Evolutionary conservation across 139 green algal species (phyloP), one percentile per base, ranked within the genome.

Genomic region (Picochlorum sp.): DNA sequence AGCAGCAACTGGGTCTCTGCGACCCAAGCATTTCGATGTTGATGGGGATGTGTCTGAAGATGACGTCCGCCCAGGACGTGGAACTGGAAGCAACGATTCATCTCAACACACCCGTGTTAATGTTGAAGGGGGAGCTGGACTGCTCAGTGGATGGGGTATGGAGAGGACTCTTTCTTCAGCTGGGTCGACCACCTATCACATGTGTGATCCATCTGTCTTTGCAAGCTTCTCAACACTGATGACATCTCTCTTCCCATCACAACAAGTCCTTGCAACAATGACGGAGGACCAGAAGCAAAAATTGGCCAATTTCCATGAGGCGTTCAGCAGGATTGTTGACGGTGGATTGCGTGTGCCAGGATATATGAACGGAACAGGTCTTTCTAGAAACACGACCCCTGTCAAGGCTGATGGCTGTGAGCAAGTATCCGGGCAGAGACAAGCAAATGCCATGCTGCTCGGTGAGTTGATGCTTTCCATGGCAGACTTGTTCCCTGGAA

Each of bases 401-500:
- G n/a, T n/a, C n/a, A n/a, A n/a, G n/a, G n/a, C n/a, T n/a, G n/a
- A n/a, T n/a, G n/a, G n/a, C n/a, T n/a, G n/a, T n/a, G n/a, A n/a
- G n/a, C n/a, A n/a, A n/a, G n/a, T n/a, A n/a, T n/a, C n/a, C n/a
- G n/a, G n/a, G n/a, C n/a, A n/a, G n/a, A n/a, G n/a, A n/a, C n/a
- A n/a, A n/a, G n/a, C 44, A 2, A 30, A 51, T 41, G 59, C 59
- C 2, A 58, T 64, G 26, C 37, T 53, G 36, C 28, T 73, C 3
- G 66, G 66, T 18, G 37, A 74, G 29, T 33, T 69, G n/a, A 59
- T 69, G 66, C 57, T 74, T 50, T 33, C 36, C 24, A 61, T 73
- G 29, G 51, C 58, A 12, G 45, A 40, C 0, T 33, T 68, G 37
- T 73, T 63, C 49, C 65, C 65, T 5, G 58, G 58, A 41, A 59